Base-by-base conservation (phyloP, 2,329 filamentous ascomycete species). In the Paraphaeosphaeria minitans region DNA sequence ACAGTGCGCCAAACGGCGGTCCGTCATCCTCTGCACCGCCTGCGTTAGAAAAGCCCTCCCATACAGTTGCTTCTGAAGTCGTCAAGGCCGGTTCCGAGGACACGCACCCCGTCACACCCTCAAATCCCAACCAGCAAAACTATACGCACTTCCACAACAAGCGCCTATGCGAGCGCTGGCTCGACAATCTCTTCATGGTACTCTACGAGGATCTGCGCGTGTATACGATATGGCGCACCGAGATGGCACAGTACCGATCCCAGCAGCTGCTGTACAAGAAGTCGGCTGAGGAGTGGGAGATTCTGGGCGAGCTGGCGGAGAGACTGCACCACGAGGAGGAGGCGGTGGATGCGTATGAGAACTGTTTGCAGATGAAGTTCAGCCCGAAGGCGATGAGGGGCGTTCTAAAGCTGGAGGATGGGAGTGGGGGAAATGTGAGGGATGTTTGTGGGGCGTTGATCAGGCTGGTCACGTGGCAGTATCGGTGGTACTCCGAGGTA, bases 131-230 rank as follows among this genome's bases (percentile, higher is more conserved):
- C 27, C 21, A 89, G 92, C 67, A 85, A 89, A 84, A 91, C 66
- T 90, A 96, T 67, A 93, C 93, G 7, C 91, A 94, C 68, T 92
- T 99, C 73, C 95, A 96, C 75, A 97, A 97, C 78, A 99, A 99
- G 81, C 89, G 95, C 0, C 86, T 99, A 1, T 99, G 95, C 72
- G 95, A 99, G 78, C 88, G 95, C 67, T 99, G 95, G 95, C 85
- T 99, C 2, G 95, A 99, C 78, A 98, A 96, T 70, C 84, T 99
- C 22, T 99, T 99, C 81, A 99, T 99, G 95, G 95, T 98, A 0
- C 84, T 99, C 2, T 99, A 99, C 76, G 95, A 99, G 77, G 95
- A 99, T 72, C 85, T 99, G 19, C 91, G 95, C 51, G 94, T 99
- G 47, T 99, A 99, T 82, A 99, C 95, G 13, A 99, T 99, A 77